Evolutionary conservation across 2,329 filamentous ascomycete genomes (phyloP).

Genomic region (Beauveria asiatica): DNA sequence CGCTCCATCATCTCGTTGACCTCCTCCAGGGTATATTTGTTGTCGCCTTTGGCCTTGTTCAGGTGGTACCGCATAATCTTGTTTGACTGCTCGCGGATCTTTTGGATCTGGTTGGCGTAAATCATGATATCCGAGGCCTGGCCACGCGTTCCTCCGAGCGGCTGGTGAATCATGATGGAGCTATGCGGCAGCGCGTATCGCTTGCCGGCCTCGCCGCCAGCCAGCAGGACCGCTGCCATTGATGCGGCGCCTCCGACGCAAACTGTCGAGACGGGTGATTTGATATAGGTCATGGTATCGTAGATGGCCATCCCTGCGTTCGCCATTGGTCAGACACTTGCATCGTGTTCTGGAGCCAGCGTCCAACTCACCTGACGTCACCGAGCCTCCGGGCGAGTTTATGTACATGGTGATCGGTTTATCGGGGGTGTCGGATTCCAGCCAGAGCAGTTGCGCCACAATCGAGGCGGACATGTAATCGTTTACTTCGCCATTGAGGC

Average conservation of each 20-base stretch:
- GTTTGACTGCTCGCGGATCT: conserved; percentile 78
- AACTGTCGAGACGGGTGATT: conserved; percentile 85
- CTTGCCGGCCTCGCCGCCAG: conserved; percentile 76
- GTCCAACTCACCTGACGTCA: conserved; percentile 51
- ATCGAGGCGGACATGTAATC: conserved; percentile 87
- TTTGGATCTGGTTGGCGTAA: conserved; percentile 92
- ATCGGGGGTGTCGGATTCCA: conserved; percentile 91
- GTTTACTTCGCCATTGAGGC: conserved; percentile 85
- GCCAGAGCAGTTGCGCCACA: conserved; percentile 91
- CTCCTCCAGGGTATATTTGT: conserved; percentile 71
- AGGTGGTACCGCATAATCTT: conserved; percentile 82
- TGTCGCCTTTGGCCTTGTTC: conserved; percentile 64
- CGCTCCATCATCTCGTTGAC: conserved; percentile 95
- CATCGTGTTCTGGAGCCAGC: no score
- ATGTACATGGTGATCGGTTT: conserved; percentile 98
- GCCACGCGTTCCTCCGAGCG: conserved; percentile 62
- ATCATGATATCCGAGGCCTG: conserved; percentile 81
- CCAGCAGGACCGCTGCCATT: conserved; percentile 86
- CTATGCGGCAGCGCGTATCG: conserved; percentile 87
- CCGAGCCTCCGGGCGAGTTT: conserved; percentile 88
- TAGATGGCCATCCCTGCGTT: conserved; percentile 78
- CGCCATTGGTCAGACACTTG: not conserved
- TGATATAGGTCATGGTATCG: conserved; percentile 97
- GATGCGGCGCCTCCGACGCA: conserved; percentile 91
- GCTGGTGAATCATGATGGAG: conserved; percentile 96